phyloP scores from a whole-genome alignment of 2,329 filamentous ascomycete genomes.

The Hymenotorrendiella dingleyae region DNA sequence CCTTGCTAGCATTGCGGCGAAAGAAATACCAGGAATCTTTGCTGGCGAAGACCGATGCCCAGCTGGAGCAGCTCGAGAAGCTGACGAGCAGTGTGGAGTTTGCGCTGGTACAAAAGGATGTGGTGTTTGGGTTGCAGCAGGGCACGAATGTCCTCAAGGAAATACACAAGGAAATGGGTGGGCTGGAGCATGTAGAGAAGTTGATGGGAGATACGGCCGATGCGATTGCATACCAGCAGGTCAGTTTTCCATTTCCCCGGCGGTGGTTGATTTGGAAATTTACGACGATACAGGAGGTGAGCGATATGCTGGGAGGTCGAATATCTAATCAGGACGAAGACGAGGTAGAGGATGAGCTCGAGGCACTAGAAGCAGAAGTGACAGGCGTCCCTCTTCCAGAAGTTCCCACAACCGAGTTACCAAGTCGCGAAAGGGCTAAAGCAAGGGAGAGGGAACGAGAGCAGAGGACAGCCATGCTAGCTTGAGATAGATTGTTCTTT shows the following conservation, averaged over 20 bases:
- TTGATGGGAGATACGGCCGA: constrained; percentile 90
- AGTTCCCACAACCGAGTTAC: constrained; percentile 14
- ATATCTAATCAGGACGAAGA: constrained; percentile 96
- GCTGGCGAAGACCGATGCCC: constrained; percentile 80
- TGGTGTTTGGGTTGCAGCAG: constrained; percentile 86
- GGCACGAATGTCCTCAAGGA: constrained; percentile 83
- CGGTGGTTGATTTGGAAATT: neutral
- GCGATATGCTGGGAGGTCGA: constrained; percentile 78
- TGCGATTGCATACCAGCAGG: constrained; percentile 84
- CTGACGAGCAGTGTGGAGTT: constrained; percentile 90
- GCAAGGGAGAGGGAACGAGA: constrained; percentile 20
- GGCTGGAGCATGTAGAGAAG: constrained; percentile 89
- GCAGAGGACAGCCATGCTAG: constrained; percentile 27
- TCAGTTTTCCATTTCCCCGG: constrained; percentile 34
- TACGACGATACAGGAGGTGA: constrained; percentile 63
- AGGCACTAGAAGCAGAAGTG: constrained; percentile 66
- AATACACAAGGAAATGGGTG: constrained; percentile 94
- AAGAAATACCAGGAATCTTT: constrained; percentile 97
- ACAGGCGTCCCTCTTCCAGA: constrained; percentile 30
- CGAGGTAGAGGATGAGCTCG: constrained; percentile 93
- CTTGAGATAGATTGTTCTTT: constrained; percentile 13
- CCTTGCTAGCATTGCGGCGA: constrained; percentile 79
- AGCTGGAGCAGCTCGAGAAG: constrained; percentile 89
- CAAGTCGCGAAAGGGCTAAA: constrained; percentile 24
- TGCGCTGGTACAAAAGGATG: constrained; percentile 92